Conservation (phyloP, 202 grass and related monocot species). For the Dendrocalamus latiflorus region DNA sequence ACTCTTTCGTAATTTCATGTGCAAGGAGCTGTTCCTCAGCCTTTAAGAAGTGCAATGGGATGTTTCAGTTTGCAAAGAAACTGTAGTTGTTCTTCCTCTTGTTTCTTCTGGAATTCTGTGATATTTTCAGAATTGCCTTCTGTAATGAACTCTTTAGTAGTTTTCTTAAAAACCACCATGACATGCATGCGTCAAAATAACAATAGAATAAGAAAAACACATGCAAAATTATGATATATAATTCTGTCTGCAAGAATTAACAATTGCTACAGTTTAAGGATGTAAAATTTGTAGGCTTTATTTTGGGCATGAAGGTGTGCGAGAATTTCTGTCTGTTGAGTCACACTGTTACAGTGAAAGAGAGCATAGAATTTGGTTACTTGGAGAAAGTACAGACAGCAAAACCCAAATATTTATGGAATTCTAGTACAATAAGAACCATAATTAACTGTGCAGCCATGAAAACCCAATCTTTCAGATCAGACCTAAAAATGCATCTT, state of each 20-base stretch:
- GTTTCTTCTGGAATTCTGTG: neutral
- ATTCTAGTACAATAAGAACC: neutral
- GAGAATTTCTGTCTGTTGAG: neutral
- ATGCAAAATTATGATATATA: constrained; percentile 4
- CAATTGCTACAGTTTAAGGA: neutral
- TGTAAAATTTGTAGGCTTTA: neutral
- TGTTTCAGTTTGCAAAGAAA: constrained; percentile 4
- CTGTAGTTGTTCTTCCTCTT: neutral
- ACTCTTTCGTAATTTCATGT: too few relatives aligned
- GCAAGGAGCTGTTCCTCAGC: neutral
- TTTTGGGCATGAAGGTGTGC: neutral
- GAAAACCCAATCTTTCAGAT: neutral
- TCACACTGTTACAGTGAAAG: neutral
- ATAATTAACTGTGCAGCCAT: neutral
- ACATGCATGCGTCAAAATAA: neutral
- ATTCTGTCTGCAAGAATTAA: neutral
- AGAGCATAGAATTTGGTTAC: neutral
- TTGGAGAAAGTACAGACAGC: neutral
- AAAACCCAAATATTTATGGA: constrained; percentile 9
- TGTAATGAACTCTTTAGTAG: neutral
- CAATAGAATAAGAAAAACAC: neutral
- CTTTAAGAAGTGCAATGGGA: neutral
- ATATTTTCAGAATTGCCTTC: neutral
- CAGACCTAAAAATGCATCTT: neutral
- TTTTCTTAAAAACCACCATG: neutral